These are phyloP conservation scores for Eucalyptus sp. DNA, from an alignment of 345 rosid species.

Conservation along the genomic window DNA sequence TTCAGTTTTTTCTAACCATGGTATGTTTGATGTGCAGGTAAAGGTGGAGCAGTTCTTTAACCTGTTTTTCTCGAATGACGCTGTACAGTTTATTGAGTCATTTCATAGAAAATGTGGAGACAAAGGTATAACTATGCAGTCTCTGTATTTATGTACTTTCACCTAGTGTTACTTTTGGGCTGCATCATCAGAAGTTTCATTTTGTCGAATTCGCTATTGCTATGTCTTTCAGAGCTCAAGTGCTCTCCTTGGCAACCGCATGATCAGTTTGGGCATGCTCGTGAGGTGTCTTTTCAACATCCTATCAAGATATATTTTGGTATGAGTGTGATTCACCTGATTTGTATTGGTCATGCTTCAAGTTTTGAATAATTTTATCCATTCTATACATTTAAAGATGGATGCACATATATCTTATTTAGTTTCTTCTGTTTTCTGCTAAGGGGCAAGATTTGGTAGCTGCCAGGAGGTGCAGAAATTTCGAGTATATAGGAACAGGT, in stretches of 20 bases:
- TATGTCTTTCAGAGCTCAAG: constrained; percentile 53
- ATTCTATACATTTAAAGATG: neutral
- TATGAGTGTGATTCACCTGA: constrained; percentile 10
- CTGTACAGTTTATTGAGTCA: constrained; percentile 50
- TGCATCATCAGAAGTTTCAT: neutral
- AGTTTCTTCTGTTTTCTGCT: neutral
- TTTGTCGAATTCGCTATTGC: neutral
- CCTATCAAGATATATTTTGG: constrained; percentile 96
- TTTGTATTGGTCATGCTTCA: neutral
- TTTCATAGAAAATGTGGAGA: constrained; percentile 84
- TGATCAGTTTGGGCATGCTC: constrained; percentile 64
- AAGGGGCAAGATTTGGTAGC: constrained; percentile 92
- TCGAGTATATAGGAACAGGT: constrained; percentile 81
- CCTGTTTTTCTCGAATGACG: constrained; percentile 65
- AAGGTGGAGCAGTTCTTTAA: constrained; percentile 72
- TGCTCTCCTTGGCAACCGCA: constrained; percentile 71
- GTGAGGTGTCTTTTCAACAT: constrained; percentile 83
- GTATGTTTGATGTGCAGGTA: constrained; percentile 38
- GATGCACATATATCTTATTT: neutral
- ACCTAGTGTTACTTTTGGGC: neutral
- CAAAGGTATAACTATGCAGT: constrained; percentile 48
- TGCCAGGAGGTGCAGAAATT: constrained; percentile 84
- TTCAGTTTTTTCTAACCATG: neutral
- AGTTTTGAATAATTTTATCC: neutral
- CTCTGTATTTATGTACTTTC: neutral